Conservation (phyloP, 495 filamentous ascomycete genomes). For the Penicillium odoratum region DNA sequence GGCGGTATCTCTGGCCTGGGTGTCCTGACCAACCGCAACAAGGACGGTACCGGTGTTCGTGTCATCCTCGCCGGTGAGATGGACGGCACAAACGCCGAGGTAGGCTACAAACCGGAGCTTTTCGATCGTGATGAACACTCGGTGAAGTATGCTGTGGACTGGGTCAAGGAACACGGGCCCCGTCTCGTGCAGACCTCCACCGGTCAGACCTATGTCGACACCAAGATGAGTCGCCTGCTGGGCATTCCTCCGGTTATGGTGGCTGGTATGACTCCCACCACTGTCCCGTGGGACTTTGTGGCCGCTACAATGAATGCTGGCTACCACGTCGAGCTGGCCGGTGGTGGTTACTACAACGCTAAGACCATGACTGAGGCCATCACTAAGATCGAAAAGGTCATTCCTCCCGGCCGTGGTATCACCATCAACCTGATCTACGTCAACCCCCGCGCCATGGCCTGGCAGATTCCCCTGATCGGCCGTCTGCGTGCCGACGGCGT, state of each 20-base stretch:
- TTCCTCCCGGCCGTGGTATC: constrained; percentile 90
- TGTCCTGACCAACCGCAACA: constrained; percentile 96
- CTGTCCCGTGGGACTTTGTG: constrained; percentile 93
- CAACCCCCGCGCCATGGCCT: constrained; percentile 91
- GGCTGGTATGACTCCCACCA: constrained; percentile 94
- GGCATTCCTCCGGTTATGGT: constrained; percentile 91
- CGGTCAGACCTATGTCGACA: constrained; percentile 89
- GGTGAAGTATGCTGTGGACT: constrained; percentile 94
- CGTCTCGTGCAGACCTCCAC: constrained; percentile 81
- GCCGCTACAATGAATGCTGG: constrained; percentile 95
- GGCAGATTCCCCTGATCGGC: constrained; percentile 92
- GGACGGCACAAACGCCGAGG: constrained; percentile 82
- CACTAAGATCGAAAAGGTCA: constrained; percentile 82
- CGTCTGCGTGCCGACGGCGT: constrained; percentile 83
- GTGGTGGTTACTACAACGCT: constrained; percentile 92
- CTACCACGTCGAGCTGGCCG: constrained; percentile 87
- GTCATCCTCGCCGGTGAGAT: constrained; percentile 91
- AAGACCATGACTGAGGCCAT: constrained; percentile 87
- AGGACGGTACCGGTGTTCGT: constrained; percentile 94
- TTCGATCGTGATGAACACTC: constrained; percentile 95
- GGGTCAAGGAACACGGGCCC: constrained; percentile 95
- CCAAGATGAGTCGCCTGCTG: constrained; percentile 92
- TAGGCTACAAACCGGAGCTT: constrained; percentile 95
- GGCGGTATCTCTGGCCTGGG: constrained; percentile 95
- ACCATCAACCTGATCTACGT: constrained; percentile 96